These are phyloP conservation scores for Canavalia gladiata DNA, from an alignment of 306 rosid genomes.

Conservation along the genomic window DNA sequence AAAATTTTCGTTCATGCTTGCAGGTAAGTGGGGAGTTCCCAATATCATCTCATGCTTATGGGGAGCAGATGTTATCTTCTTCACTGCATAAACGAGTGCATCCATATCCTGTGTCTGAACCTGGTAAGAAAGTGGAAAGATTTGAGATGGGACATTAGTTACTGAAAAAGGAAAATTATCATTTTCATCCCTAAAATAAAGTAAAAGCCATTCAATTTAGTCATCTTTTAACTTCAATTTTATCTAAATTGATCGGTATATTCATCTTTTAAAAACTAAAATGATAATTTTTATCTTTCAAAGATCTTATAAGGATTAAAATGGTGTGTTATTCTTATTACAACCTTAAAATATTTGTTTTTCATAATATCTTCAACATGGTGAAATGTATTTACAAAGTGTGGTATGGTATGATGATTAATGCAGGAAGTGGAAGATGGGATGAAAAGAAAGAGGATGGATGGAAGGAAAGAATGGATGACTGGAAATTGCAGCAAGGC, in stretches of 20 bases:
- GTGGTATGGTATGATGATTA: conserved; percentile 15
- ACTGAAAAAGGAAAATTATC: no score
- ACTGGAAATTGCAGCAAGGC: conserved; percentile 97
- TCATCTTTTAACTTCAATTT: no score
- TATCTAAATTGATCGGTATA: no score
- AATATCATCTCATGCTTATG: conserved; percentile 72
- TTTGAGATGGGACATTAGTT: no score
- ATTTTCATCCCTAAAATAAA: no score
- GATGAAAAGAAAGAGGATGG: conserved; percentile 79
- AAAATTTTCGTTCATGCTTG: conserved; percentile 14
- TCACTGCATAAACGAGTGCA: conserved; percentile 85
- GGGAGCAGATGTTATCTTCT: conserved; percentile 73
- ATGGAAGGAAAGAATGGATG: conserved; percentile 82
- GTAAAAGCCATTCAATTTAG: no score
- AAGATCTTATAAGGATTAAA: no score
- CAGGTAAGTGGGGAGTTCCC: conserved; percentile 81
- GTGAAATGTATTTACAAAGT: no score
- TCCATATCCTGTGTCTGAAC: conserved; percentile 81
- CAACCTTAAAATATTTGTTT: background rate
- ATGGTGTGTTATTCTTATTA: no score
- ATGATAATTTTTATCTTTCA: no score
- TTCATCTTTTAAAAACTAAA: no score
- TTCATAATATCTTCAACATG: background rate
- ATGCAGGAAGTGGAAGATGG: conserved; percentile 83
- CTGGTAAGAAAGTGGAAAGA: conserved; percentile 50